Evolutionary conservation across 768 basidiomycete species (phyloP), one percentile per base, ranked within the genome.

Genomic region (Cystobasidium onofrii): DNA sequence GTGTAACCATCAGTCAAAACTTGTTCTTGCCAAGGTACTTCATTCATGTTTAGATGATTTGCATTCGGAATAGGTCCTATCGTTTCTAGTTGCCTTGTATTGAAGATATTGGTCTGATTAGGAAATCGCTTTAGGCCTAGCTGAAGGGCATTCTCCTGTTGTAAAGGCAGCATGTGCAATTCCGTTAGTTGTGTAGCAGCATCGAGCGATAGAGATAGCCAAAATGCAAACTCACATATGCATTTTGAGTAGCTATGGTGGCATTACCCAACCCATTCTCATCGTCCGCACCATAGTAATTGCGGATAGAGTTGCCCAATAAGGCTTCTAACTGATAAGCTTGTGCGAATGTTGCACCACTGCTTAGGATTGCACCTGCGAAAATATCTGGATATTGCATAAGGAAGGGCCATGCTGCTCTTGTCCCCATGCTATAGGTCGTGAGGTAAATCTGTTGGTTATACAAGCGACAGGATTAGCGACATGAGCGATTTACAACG

Each of bases 381-480:
- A 71, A 71, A 15, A 71, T 55, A 23, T 55, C 55, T 36, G 69
- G 69, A 31, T 71, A 36, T 27, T 31, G 31, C 69, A 57, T 55
- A 13, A 71, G 54, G 3, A 71, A 34, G 4, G n/a, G 25, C 54
- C 50, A 55, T 34, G 69, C 50, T 34, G 69, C 69, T 27, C 69
- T 4, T 10, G 52, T 55, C 6, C 69, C 69, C 69, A 71, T 71
- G 25, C 54, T 57, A 34, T 71, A 71, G 4, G 69, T 60, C 23
- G 69, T 54, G 27, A 71, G 33, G 54, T 71, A 71, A 17, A 71
- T 23, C 63, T 64, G 62, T n/a, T n/a, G n/a, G n/a, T n/a, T n/a
- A 39, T 39, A 39, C 39, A 39, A 15, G 15, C 39, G 39, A 15
- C 6, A 63, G 6, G 27, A n/a, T n/a, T n/a, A n/a, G n/a, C n/a